Evolutionary conservation across 1,139 yeast species (phyloP).

Genomic region (Nakaseomyces bracarensis): DNA sequence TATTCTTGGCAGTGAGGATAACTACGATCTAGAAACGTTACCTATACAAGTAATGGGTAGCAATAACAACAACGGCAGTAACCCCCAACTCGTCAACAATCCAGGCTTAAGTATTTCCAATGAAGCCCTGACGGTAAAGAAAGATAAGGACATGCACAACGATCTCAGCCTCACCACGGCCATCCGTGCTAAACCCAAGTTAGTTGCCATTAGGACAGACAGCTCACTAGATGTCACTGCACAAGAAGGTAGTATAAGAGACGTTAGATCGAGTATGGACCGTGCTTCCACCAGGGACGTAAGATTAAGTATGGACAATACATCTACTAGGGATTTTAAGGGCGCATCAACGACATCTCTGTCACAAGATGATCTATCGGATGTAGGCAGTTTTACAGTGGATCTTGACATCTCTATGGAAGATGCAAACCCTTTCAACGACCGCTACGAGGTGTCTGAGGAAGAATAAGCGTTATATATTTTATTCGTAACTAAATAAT

Average conservation of each 20-base stretch:
- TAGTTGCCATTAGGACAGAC: constrained; percentile 51
- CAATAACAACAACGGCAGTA: too few species aligned
- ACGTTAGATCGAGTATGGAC: too few species aligned
- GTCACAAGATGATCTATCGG: constrained; percentile 10
- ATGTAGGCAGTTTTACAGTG: constrained; percentile 24
- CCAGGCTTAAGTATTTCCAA: too few species aligned
- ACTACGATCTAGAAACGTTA: constrained; percentile 15
- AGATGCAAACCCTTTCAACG: constrained; percentile 15
- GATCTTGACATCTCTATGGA: constrained; percentile 21
- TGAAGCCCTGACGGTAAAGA: too few species aligned
- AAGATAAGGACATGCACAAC: too few species aligned
- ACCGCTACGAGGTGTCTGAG: constrained; percentile 27
- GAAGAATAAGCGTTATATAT: background rate
- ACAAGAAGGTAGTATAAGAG: too few species aligned
- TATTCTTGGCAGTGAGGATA: constrained; percentile 27
- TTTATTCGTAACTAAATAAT: background rate
- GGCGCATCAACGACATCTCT: too few species aligned
- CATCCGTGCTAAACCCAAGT: constrained; percentile 58
- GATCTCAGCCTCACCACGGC: constrained; percentile 45
- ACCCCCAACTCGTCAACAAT: too few species aligned
- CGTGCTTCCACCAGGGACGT: too few species aligned
- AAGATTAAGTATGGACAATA: too few species aligned
- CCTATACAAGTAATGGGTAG: background rate
- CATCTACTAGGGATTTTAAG: too few species aligned
- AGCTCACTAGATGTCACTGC: constrained; percentile 38